Conservation (phyloP, 2,329 filamentous ascomycete genomes). For the Geosmithia morbida region DNA sequence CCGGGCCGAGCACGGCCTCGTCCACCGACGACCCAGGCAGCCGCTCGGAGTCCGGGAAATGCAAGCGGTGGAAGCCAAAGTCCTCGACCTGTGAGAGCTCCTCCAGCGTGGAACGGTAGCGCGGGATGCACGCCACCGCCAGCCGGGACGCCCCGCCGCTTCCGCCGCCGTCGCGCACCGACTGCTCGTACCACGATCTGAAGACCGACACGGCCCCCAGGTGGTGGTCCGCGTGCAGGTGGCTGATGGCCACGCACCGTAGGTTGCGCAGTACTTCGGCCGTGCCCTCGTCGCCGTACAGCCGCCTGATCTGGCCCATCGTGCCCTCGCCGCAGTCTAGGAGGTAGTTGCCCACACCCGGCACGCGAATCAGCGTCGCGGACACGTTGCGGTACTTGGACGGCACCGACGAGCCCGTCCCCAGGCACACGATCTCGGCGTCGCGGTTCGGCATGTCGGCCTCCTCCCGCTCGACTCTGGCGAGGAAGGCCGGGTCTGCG, state of each 20-base stretch:
- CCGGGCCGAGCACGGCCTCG: constrained; percentile 14
- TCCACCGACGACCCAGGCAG: constrained; percentile 9
- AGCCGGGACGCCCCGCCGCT: constrained; percentile 24
- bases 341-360: constrained; percentile 74
- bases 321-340: constrained; percentile 91
- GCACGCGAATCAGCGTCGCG: constrained; percentile 69
- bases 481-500: constrained; percentile 27
- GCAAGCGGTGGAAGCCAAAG: constrained; percentile 47
- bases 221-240: constrained; percentile 93
- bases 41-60: constrained; percentile 15
- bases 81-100: constrained; percentile 73
- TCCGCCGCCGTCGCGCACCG: constrained; percentile 14
- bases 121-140: constrained; percentile 51
- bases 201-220: constrained; percentile 74
- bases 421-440: constrained; percentile 72
- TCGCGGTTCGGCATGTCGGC: constrained; percentile 59
- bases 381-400: constrained; percentile 96
- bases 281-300: constrained; percentile 52
- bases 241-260: constrained; percentile 80
- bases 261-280: constrained; percentile 62
- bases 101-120: constrained; percentile 61
- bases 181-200: constrained; percentile 59
- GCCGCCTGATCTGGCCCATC: constrained; percentile 68
- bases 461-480: constrained; percentile 34
- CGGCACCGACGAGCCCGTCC: constrained; percentile 80